Evolutionary conservation across 2,329 filamentous ascomycete species (phyloP).

Genomic region (Blastomyces gilchristii): DNA sequence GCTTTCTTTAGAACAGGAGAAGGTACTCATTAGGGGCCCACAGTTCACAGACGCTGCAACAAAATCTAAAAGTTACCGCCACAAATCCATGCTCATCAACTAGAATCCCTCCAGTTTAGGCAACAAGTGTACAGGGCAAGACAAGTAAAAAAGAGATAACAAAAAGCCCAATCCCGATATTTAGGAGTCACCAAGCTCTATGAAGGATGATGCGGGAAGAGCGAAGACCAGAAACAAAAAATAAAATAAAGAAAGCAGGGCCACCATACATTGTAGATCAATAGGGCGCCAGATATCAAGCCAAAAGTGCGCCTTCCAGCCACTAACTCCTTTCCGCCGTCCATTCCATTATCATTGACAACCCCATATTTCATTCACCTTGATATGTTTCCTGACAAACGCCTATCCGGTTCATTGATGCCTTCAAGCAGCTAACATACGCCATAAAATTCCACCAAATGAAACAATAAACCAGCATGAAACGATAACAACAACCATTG

Average conservation of each 20-base stretch:
- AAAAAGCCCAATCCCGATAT: neutral
- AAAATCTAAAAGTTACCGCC: neutral
- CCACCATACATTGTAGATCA: neutral
- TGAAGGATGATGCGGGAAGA: neutral
- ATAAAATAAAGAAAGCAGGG: neutral
- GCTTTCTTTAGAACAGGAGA: neutral
- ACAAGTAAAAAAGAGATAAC: neutral
- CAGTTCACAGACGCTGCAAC: neutral
- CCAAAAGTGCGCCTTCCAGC: neutral
- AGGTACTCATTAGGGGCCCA: neutral
- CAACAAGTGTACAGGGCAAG: neutral
- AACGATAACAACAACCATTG: no score
- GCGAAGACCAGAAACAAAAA: no score
- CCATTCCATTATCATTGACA: neutral
- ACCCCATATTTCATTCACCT: neutral
- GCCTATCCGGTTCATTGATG: neutral
- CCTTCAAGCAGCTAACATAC: neutral
- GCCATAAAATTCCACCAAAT: neutral
- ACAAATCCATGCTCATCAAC: neutral
- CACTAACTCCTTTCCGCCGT: neutral
- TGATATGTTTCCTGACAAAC: neutral
- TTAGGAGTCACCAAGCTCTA: neutral
- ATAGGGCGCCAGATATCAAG: neutral
- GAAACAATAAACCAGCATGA: no score
- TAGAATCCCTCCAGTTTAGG: neutral